Base-by-base conservation (phyloP, 129 eudicot genomes). In the Smallanthus sonchifolius region DNA sequence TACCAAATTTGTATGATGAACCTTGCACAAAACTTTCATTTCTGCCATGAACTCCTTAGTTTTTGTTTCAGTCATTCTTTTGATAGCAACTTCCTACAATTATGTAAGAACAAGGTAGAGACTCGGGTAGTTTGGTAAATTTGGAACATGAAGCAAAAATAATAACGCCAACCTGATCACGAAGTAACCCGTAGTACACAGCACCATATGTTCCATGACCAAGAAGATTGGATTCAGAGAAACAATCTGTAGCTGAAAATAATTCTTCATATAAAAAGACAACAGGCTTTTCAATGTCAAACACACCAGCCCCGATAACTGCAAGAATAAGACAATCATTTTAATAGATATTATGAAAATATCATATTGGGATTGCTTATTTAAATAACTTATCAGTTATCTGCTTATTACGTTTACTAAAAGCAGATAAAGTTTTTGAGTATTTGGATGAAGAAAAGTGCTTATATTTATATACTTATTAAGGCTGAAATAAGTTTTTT, bases 1-100 rank as follows among this genome's bases (percentile, higher is more conserved):
- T 86, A 90, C 98, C 98, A 94, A 76, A 88, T 94, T 94, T 52
- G 91, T 79, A 80, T 94, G 98, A 73, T 94, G 98, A 83, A 94
- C 97, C 75, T 82, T 94, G 92, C 98, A 90, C 72, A 94, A 81
- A 74, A 94, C 96, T 88, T 94, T 94, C 91, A 94, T 90, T 80
- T 94, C 98, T 47, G 88, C 90, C 70, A 84, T 81, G 72, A 94
- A 94, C 73, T 90, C 98, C 75, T 86, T 94, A 7, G 97, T 86
- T 75, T 94, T 90, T 10, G 85, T 90, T 14, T 87, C 91, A 17
- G 88, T 94, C 98, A 94, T 94, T 75, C 83, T 88, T 71, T 94
- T 94, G 30, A 94, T 85, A 32, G 96, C 97, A 77, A 90, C 97
- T 88, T 94, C 98, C 98, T 94, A 72, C 75, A 81, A 68, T 75